Conservation (phyloP, 2,329 filamentous ascomycete species). For the Venturia nashicola region DNA sequence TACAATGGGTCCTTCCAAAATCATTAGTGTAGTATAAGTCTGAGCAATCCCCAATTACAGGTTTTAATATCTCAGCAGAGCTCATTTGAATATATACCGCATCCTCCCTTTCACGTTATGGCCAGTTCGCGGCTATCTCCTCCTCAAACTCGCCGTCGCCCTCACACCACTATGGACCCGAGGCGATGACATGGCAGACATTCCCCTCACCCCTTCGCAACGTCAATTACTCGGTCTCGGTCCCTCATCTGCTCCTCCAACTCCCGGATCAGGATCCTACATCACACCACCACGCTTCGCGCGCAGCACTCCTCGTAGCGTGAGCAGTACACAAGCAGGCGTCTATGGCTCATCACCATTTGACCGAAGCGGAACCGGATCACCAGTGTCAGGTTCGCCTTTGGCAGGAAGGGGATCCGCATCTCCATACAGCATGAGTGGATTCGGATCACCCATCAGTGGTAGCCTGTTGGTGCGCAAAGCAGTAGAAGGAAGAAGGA, state of each 20-base stretch:
- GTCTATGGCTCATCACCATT: slow-evolving; percentile 15
- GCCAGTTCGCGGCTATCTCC: slow-evolving; percentile 37
- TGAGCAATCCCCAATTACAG: background rate
- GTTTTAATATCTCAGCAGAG: background rate
- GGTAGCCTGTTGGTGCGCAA: slow-evolving; percentile 8
- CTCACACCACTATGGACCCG: slow-evolving; percentile 59
- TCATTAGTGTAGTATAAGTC: background rate
- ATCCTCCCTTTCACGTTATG: background rate
- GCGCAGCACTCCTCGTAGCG: slow-evolving; percentile 56
- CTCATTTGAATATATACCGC: slow-evolving; percentile 15
- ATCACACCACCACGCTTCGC: slow-evolving; percentile 81
- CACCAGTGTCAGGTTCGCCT: background rate
- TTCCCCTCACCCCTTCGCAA: slow-evolving; percentile 82
- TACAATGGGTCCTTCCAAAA: background rate
- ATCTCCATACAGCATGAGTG: slow-evolving; percentile 5
- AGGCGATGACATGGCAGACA: slow-evolving; percentile 72
- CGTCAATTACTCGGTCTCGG: slow-evolving; percentile 72
- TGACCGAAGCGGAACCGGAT: background rate
- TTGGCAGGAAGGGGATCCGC: background rate
- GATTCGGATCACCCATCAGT: slow-evolving; percentile 4
- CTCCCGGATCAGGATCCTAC: slow-evolving; percentile 54
- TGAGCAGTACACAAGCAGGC: slow-evolving; percentile 35
- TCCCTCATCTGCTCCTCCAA: slow-evolving; percentile 47
- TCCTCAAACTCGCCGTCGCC: slow-evolving; percentile 55
- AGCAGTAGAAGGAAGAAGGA: slow-evolving; percentile 5